These are phyloP conservation scores for Camellia lanceoleosa DNA, from an alignment of 148 eudicot genomes.

Conservation along the genomic window DNA sequence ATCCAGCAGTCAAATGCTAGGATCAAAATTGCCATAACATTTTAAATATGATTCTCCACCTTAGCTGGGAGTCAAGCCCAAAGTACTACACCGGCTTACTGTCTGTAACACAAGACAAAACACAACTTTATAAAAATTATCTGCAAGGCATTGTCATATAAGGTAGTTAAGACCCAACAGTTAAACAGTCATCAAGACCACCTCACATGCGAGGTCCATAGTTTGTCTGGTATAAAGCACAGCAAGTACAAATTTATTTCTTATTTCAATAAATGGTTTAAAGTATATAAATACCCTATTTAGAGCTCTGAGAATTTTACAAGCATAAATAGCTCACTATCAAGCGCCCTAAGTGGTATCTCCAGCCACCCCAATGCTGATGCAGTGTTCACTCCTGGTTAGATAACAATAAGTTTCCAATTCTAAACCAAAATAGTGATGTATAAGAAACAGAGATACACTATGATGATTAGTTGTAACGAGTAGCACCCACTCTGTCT, in stretches of 20 bases:
- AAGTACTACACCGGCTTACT: not conserved
- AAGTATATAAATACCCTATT: not conserved
- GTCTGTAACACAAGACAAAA: not conserved
- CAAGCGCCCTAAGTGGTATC: not conserved
- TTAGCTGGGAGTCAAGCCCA: conserved; percentile 1
- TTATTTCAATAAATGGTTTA: not conserved
- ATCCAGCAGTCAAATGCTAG: not conserved
- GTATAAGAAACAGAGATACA: no score
- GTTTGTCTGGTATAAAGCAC: not conserved
- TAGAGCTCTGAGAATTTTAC: not conserved
- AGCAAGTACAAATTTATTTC: not conserved
- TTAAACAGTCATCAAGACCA: not conserved
- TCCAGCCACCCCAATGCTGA: not conserved
- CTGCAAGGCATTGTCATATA: not conserved
- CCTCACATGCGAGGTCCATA: not conserved
- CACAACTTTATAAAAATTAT: not conserved
- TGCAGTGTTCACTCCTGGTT: not conserved
- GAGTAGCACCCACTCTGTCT: not conserved
- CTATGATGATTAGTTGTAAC: not conserved
- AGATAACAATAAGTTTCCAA: not conserved
- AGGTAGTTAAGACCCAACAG: not conserved
- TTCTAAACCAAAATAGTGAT: no score
- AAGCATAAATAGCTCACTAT: not conserved
- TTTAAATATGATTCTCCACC: not conserved
- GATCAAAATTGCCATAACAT: not conserved